phyloP scores from a whole-genome alignment of 495 filamentous ascomycete genomes.

The Massariosphaeria phaeospora region DNA sequence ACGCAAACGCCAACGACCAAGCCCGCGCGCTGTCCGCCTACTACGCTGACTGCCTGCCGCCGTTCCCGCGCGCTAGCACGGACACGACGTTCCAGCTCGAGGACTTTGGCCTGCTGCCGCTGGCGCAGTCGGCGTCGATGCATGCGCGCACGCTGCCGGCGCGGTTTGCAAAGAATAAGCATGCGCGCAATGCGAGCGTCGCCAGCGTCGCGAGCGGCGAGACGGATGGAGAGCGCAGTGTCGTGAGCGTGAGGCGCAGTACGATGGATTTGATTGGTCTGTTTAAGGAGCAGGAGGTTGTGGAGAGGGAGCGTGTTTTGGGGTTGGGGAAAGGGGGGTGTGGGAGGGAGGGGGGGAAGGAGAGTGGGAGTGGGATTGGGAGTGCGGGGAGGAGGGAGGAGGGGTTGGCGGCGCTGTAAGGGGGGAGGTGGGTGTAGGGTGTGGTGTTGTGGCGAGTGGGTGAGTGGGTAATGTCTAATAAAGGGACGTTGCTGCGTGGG shows the following conservation, averaged over 20 bases:
- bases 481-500: too few species aligned
- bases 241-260: constrained; percentile 22
- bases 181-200: constrained; percentile 1
- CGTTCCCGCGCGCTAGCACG: constrained; percentile 11
- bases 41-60: constrained; percentile 24
- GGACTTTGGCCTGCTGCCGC: not conserved
- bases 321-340: constrained; percentile 7
- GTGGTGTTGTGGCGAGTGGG: too few species aligned
- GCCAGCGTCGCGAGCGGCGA: not conserved
- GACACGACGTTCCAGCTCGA: not conserved
- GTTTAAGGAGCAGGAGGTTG: constrained; percentile 19
- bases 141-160: constrained; percentile 1
- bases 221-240: constrained; percentile 1
- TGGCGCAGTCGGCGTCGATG: not conserved
- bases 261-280: constrained; percentile 25
- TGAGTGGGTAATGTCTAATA: too few species aligned
- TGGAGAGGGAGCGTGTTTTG: constrained; percentile 28
- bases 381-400: too few species aligned
- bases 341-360: too few species aligned
- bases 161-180: constrained; percentile 1
- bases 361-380: too few species aligned
- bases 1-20: not conserved
- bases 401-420: too few species aligned
- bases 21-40: constrained; percentile 23
- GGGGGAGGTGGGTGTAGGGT: too few species aligned